Evolutionary conservation across 2,329 filamentous ascomycete species (phyloP), one percentile per base, ranked within the genome.

Genomic region (Aspergillus sp.): DNA sequence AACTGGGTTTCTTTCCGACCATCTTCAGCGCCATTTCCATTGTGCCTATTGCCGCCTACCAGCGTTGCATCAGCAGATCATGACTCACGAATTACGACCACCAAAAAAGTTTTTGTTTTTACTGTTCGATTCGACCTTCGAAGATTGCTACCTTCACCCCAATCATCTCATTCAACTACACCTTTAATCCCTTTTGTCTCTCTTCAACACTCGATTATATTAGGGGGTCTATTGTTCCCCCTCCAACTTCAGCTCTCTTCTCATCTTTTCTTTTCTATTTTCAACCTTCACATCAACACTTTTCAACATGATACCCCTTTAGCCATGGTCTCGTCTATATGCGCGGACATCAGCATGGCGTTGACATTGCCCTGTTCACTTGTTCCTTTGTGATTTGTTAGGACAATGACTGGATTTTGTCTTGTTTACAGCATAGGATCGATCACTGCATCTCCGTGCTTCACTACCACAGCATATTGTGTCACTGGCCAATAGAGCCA

Each of bases 21-120:
- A 30, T 5, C 39, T 38, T 23, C 43, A 58, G 55, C 57, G 49
- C 19, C 21, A 36, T 55, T 36, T 43, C 25, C 12, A 45, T 56
- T 41, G 28, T 36, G 21, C 30, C 28, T 12, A 30, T 57, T 56
- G 17, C 45, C 32, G 39, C 57, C 43, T 17, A 23, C n/a, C 43
- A 59, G 43, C 57, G 59, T 39, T 58, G 32, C 54, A 59, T 58
- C 25, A 55, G 43, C 61, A 53, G 55, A 59, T 60, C 53, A 66
- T 62, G 64, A 65, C 52, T 72, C 56, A 67, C 61, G 70, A 71
- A 53, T 58, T 19, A 71, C 66, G 62, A 59, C 56, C 36, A 25
- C 55, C 30, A 57, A 65, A 68, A 72, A 71, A 66, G 60, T 70
- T 69, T 28, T 66, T 65, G 43, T 50, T 64, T 65, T 65, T 13